Evolutionary conservation across 306 rosid species (phyloP).

Genomic region (Lupinus albus): DNA sequence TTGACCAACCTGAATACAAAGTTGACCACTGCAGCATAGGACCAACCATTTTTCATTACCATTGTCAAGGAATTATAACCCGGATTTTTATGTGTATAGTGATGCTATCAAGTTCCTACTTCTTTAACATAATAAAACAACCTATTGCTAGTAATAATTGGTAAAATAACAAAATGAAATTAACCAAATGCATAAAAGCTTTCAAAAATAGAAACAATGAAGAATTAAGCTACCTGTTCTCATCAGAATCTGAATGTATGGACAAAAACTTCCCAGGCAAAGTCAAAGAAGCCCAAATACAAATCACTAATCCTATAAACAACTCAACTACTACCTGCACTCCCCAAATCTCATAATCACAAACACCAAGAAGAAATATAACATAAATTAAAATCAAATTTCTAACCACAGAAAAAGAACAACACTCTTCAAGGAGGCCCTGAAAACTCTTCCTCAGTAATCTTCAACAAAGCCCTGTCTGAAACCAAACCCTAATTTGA

Average conservation of each 20-base stretch:
- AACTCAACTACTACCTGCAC: constrained; percentile 69
- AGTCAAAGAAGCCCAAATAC: constrained; percentile 74
- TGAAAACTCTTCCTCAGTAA: constrained; percentile 84
- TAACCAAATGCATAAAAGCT: constrained; percentile 8
- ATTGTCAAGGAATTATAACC: constrained; percentile 16
- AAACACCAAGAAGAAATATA: neutral
- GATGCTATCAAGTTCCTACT: constrained; percentile 10
- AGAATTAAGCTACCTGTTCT: constrained; percentile 71
- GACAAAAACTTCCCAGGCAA: constrained; percentile 76
- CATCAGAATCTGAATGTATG: constrained; percentile 74
- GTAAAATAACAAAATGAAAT: constrained; percentile 21
- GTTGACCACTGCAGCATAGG: too few species aligned
- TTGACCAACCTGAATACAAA: too few species aligned
- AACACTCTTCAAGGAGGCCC: constrained; percentile 73
- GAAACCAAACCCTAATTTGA: constrained; percentile 40
- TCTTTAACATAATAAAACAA: neutral
- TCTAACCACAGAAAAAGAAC: neutral
- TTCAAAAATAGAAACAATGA: constrained; percentile 14
- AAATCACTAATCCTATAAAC: constrained; percentile 63
- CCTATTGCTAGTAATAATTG: neutral
- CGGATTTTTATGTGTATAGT: neutral
- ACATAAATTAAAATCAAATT: too few species aligned
- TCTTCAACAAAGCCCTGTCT: constrained; percentile 87
- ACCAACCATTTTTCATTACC: neutral
- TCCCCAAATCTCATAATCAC: constrained; percentile 20